These are phyloP conservation scores for Croton laevigatus DNA, from an alignment of 441 rosid species.

Conservation along the genomic window DNA sequence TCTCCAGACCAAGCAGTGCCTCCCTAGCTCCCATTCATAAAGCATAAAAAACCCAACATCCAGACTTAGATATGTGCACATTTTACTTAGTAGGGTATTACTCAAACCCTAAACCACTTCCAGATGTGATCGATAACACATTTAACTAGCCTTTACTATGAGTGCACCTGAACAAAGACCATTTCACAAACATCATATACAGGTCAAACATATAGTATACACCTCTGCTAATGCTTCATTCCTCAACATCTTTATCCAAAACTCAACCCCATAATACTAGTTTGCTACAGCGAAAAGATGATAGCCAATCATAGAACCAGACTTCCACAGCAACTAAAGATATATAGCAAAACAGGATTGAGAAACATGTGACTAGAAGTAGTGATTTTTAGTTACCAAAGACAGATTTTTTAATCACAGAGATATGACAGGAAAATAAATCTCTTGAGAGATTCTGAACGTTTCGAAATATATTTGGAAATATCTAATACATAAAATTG, in stretches of 20 bases:
- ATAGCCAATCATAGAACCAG: background rate
- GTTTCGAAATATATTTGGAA: background rate
- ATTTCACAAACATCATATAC: background rate
- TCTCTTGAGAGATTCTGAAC: background rate
- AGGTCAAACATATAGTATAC: background rate
- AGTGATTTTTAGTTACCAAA: background rate
- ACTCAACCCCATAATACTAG: background rate
- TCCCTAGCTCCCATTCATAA: background rate
- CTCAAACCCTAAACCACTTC: background rate
- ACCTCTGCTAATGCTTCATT: constrained; percentile 3
- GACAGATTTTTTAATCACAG: background rate
- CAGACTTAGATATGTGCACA: background rate
- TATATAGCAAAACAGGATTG: constrained; percentile 2
- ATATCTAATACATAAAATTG: background rate
- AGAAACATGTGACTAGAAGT: background rate
- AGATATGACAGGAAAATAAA: background rate
- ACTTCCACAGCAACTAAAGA: background rate
- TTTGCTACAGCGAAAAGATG: background rate
- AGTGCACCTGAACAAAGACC: background rate
- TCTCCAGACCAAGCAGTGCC: background rate
- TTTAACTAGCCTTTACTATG: background rate
- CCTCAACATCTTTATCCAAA: background rate
- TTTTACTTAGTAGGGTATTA: background rate
- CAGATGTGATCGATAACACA: background rate
- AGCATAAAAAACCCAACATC: background rate